A percentile compares a stretch with the other conserved stretches of the same genome.
These are phyloP conservation scores for Leucocoprinus sp. DNA, from an alignment of 768 basidiomycete species.

Conservation along the genomic window DNA sequence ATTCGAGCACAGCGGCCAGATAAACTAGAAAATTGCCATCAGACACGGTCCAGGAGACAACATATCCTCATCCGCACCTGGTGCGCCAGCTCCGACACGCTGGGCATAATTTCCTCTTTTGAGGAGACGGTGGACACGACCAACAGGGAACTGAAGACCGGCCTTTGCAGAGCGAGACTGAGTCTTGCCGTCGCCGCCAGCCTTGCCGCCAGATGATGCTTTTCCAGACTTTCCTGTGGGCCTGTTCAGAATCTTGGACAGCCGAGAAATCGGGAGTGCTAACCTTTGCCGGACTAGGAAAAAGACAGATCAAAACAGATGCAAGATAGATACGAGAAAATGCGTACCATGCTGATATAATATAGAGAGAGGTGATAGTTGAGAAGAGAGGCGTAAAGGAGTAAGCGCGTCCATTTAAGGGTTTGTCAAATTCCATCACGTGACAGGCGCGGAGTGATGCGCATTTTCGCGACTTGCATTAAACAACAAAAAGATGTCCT, in stretches of 20 bases:
- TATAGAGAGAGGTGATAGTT: slow-evolving; percentile 22
- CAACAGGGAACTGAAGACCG: slow-evolving; percentile 83
- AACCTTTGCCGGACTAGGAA: slow-evolving; percentile 11
- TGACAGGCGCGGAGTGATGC: slow-evolving; percentile 17
- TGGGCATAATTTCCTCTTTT: slow-evolving; percentile 83
- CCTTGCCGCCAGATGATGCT: slow-evolving; percentile 65
- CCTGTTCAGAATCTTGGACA: not conserved
- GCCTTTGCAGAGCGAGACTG: slow-evolving; percentile 69
- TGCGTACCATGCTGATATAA: slow-evolving; percentile 9
- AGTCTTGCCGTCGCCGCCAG: slow-evolving; percentile 42
- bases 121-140: slow-evolving; percentile 86
- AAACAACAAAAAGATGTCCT: slow-evolving; percentile 12
- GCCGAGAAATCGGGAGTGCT: not conserved
- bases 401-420: slow-evolving; percentile 36
- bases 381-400: slow-evolving; percentile 23
- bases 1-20: slow-evolving; percentile 88
- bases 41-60: not conserved
- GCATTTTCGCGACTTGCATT: slow-evolving; percentile 11
- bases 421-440: slow-evolving; percentile 24
- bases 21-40: slow-evolving; percentile 45
- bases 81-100: slow-evolving; percentile 84
- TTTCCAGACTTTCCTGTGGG: slow-evolving; percentile 42
- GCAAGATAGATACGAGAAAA: not conserved
- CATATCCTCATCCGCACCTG: slow-evolving; percentile 36
- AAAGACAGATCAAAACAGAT: not conserved